These are phyloP conservation scores for Yamadazyma atmosphaerica DNA, from an alignment of 1,139 yeast genomes.

Conservation along the genomic window DNA sequence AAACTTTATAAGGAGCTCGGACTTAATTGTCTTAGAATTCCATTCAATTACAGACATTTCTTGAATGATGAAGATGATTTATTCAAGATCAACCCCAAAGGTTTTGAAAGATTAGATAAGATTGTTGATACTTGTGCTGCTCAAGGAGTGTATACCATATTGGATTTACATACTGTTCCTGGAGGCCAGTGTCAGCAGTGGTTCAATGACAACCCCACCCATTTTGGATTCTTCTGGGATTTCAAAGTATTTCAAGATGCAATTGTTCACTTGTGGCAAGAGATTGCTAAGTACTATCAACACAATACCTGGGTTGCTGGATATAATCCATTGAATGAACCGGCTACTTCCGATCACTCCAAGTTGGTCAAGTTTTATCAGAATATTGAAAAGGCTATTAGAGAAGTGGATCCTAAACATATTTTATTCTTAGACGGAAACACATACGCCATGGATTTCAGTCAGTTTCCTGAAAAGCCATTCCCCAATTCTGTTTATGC, in stretches of 20 bases:
- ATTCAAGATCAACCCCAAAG: conserved; percentile 31
- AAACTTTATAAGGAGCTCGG: conserved; percentile 35
- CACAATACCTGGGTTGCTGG: conserved; percentile 45
- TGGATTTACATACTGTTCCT: conserved; percentile 45
- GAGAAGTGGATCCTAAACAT: conserved; percentile 40
- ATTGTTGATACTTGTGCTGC: conserved; percentile 36
- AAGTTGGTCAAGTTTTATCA: conserved; percentile 32
- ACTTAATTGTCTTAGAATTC: conserved; percentile 41
- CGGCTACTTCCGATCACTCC: conserved; percentile 35
- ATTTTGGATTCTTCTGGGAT: conserved; percentile 43
- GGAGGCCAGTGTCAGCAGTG: conserved; percentile 52
- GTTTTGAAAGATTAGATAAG: conserved; percentile 37
- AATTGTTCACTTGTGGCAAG: conserved; percentile 36
- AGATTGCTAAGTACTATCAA: conserved; percentile 36
- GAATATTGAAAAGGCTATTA: conserved; percentile 29
- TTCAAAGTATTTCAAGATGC: conserved; percentile 43
- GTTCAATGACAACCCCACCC: conserved; percentile 43
- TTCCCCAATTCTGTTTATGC: conserved; percentile 41
- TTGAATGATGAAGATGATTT: conserved; percentile 38
- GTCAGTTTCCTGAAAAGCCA: conserved; percentile 34
- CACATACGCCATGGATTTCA: conserved; percentile 45
- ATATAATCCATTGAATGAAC: conserved; percentile 46
- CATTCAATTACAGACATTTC: conserved; percentile 46
- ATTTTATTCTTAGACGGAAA: conserved; percentile 44
- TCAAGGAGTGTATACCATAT: conserved; percentile 37